Conservation (phyloP, 1,284 basidiomycete genomes). For the Irpex sp. region DNA sequence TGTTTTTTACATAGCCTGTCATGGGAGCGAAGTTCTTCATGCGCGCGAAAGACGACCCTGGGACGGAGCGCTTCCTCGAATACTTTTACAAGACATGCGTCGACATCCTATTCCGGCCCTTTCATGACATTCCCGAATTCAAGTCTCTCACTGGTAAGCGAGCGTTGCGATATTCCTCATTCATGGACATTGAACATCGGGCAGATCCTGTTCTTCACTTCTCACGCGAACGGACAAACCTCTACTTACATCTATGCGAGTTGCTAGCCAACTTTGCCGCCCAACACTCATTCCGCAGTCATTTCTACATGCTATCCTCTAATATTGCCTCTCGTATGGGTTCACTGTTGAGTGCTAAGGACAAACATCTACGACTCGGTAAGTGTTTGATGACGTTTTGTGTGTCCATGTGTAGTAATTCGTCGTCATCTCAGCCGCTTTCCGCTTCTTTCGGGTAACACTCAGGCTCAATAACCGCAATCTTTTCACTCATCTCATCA, state of each 20-base stretch:
- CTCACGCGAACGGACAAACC: slow-evolving; percentile 70
- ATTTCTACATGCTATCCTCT: slow-evolving; percentile 86
- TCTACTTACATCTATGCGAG: slow-evolving; percentile 85
- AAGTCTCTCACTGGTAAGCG: slow-evolving; percentile 55
- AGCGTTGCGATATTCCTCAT: background rate
- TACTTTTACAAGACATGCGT: slow-evolving; percentile 89
- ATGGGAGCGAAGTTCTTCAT: slow-evolving; percentile 40
- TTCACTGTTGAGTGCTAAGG: slow-evolving; percentile 76
- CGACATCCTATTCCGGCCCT: slow-evolving; percentile 73
- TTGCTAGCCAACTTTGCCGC: slow-evolving; percentile 85
- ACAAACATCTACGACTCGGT: slow-evolving; percentile 93
- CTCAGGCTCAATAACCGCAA: slow-evolving; percentile 87
- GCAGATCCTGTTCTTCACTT: slow-evolving; percentile 53
- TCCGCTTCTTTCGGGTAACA: slow-evolving; percentile 89
- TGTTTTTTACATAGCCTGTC: slow-evolving; percentile 11
- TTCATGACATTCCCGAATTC: slow-evolving; percentile 77
- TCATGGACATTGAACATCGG: slow-evolving; percentile 1
- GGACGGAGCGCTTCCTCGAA: slow-evolving; percentile 84
- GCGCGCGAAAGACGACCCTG: slow-evolving; percentile 77
- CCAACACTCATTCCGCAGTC: slow-evolving; percentile 88
- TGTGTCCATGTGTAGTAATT: background rate
- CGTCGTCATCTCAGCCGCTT: slow-evolving; percentile 55
- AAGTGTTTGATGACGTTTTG: slow-evolving; percentile 24
- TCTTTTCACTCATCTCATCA: slow-evolving; percentile 80
- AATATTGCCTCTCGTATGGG: slow-evolving; percentile 73